A percentile compares a stretch with the other conserved stretches of the same genome.
Evolutionary conservation across 202 grass and related monocot genomes (phyloP).

Genomic region (Tripidium arundinaceum): DNA sequence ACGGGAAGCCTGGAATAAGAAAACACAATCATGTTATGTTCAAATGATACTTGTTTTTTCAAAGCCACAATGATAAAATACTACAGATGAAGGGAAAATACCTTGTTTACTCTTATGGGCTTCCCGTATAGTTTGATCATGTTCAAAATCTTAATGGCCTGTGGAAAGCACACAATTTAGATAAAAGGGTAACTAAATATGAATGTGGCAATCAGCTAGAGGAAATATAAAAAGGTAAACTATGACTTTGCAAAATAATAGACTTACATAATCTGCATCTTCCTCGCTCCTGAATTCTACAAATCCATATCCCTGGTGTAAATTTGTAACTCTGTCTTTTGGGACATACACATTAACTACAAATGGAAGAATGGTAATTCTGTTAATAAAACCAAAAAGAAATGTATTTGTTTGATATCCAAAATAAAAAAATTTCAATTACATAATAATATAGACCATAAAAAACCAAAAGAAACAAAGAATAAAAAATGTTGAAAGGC

Average conservation of each 20-base stretch:
- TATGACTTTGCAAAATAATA: conserved; percentile 10
- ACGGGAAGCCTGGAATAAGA: conserved; percentile 78
- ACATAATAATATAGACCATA: neutral
- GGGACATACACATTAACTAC: conserved; percentile 99
- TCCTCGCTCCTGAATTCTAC: conserved; percentile 96
- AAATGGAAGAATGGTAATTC: conserved; percentile 32
- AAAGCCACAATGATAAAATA: conserved; percentile 17
- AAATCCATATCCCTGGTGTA: conserved; percentile 99
- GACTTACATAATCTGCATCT: conserved; percentile 94
- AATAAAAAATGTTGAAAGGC: neutral
- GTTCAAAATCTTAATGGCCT: conserved; percentile 99
- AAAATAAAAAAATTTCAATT: neutral
- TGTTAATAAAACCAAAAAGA: conserved; percentile 7
- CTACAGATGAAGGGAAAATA: conserved; percentile 11
- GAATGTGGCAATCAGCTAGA: conserved; percentile 11
- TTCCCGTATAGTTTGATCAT: conserved; percentile 99
- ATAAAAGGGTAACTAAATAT: neutral
- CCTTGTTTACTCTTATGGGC: conserved; percentile 98
- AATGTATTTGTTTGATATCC: neutral
- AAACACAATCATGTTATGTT: conserved; percentile 13
- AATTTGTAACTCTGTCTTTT: conserved; percentile 99
- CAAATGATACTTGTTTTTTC: conserved; percentile 13
- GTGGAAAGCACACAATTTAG: conserved; percentile 4
- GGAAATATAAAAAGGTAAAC: conserved; percentile 13
- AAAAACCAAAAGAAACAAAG: neutral